phyloP scores from a whole-genome alignment of 208 protist genomes.

The Acanthamoeba healyi region DNA sequence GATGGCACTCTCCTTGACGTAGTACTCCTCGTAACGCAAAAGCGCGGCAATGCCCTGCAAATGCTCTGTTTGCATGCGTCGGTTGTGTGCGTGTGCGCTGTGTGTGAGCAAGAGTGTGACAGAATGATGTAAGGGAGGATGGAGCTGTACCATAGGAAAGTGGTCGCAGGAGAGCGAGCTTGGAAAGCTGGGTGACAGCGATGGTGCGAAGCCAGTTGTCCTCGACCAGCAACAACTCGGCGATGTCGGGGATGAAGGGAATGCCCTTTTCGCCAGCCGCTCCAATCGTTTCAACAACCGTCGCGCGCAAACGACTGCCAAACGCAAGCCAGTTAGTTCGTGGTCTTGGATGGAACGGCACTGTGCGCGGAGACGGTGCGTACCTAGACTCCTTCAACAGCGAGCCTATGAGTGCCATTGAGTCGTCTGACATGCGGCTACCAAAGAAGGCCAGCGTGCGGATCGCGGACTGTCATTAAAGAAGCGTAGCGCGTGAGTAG shows the following conservation, averaged over 20 bases:
- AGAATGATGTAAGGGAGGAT: too few relatives aligned
- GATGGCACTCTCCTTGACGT: slow-evolving; percentile 22
- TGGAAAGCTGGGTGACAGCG: slow-evolving; percentile 26
- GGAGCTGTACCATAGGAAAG: not conserved
- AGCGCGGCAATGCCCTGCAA: slow-evolving; percentile 13
- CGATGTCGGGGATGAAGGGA: not conserved
- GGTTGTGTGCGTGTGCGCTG: too few relatives aligned
- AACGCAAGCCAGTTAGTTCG: not conserved
- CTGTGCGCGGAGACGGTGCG: not conserved
- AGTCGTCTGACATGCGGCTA: not conserved
- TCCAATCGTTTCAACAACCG: not conserved
- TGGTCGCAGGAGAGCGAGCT: not conserved
- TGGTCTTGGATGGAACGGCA: not conserved
- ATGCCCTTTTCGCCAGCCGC: not conserved
- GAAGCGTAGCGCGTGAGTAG: not conserved
- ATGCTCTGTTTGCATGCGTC: not conserved
- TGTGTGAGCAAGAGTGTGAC: too few relatives aligned
- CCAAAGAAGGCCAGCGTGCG: slow-evolving; percentile 25
- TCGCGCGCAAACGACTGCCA: not conserved
- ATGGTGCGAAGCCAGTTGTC: slow-evolving; percentile 32
- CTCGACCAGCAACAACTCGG: not conserved
- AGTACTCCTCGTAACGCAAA: slow-evolving; percentile 18
- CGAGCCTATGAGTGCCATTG: not conserved
- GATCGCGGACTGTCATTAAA: not conserved
- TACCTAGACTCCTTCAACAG: not conserved